Percentiles rank a stretch among this genome's conserved stretches.
These are phyloP conservation scores for Kodamaea fungicola DNA, from an alignment of 1,139 yeast species.

Conservation along the genomic window DNA sequence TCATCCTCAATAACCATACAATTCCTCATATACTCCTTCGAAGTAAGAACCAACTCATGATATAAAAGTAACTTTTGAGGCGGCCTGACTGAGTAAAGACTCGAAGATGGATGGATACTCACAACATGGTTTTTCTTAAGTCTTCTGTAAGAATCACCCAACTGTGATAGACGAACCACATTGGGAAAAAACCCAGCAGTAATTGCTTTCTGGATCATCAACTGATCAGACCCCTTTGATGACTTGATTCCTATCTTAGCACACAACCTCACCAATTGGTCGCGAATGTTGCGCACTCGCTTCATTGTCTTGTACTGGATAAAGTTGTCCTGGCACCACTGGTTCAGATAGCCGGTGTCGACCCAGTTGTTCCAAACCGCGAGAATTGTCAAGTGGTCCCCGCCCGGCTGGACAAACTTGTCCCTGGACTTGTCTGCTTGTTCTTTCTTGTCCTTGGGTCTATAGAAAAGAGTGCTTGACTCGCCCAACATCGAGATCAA, in stretches of 20 bases:
- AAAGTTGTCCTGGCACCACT: constrained; percentile 88
- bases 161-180: constrained; percentile 62
- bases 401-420: constrained; percentile 52
- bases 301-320: constrained; percentile 70
- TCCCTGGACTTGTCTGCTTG: constrained; percentile 64
- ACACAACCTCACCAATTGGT: constrained; percentile 66
- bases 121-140: constrained; percentile 64
- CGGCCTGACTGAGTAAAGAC: constrained; percentile 56
- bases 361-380: constrained; percentile 78
- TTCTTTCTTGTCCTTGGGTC: constrained; percentile 69
- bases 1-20: constrained; percentile 69
- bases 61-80: constrained; percentile 72
- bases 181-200: constrained; percentile 83
- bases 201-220: constrained; percentile 61
- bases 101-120: constrained; percentile 80
- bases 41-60: constrained; percentile 81
- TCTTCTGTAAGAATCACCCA: constrained; percentile 70
- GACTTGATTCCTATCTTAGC: constrained; percentile 49
- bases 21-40: constrained; percentile 86
- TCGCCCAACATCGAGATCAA: constrained; percentile 85
- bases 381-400: constrained; percentile 76
- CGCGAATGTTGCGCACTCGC: constrained; percentile 69
- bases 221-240: constrained; percentile 14
- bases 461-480: constrained; percentile 62
- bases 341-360: constrained; percentile 62